Conservation (phyloP, 805 yeast genomes). For the Tetrapisispora iriomotensis region DNA sequence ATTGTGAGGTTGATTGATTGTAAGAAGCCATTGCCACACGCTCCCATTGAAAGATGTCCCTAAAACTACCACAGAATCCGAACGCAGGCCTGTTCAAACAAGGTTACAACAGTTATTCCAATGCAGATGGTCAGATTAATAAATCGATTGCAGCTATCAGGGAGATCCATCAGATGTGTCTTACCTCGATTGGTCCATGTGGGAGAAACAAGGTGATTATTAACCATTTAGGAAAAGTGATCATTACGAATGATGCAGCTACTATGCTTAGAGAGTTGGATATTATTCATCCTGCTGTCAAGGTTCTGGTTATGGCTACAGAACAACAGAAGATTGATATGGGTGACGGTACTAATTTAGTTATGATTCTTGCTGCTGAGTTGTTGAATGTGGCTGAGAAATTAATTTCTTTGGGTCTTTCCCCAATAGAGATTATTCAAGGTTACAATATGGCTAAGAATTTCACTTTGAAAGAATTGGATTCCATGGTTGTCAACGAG, state of each 20-base stretch:
- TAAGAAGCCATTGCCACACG: no score
- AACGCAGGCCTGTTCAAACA: constrained; percentile 90
- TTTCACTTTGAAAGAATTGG: constrained; percentile 60
- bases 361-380: constrained; percentile 88
- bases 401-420: constrained; percentile 71
- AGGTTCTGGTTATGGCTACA: constrained; percentile 89
- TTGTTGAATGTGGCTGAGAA: constrained; percentile 79
- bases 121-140: constrained; percentile 88
- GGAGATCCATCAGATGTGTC: constrained; percentile 83
- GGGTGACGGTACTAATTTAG: constrained; percentile 95
- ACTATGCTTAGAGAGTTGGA: constrained; percentile 90
- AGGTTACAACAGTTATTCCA: constrained; percentile 79
- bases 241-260: constrained; percentile 95
- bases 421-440: constrained; percentile 85
- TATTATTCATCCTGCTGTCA: constrained; percentile 95
- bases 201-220: constrained; percentile 95
- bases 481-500: constrained; percentile 50
- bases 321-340: constrained; percentile 95
- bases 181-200: constrained; percentile 94
- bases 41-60: constrained; percentile 68
- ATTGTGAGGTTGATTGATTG: no score
- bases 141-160: constrained; percentile 91
- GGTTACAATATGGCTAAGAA: constrained; percentile 86
- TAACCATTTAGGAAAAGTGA: constrained; percentile 73
- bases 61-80: constrained; percentile 87